phyloP scores from a whole-genome alignment of 257 asterid genomes.

The Primulina eburnea region DNA sequence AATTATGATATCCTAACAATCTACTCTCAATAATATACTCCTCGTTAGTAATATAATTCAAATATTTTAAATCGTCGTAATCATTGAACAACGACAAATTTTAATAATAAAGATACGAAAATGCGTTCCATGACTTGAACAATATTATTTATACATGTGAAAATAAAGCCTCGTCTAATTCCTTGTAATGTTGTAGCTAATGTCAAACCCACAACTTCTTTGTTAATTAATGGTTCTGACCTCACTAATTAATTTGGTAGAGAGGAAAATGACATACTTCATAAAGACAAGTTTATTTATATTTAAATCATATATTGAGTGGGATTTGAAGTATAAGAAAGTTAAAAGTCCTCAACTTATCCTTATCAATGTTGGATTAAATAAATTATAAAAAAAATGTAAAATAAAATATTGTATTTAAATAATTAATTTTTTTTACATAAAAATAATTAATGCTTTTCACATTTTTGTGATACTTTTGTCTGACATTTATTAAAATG shows the following conservation, averaged over 20 bases:
- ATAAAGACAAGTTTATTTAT: not conserved
- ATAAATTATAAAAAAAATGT: not conserved
- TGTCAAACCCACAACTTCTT: conserved; percentile 19
- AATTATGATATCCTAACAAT: too few species aligned
- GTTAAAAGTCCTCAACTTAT: not conserved
- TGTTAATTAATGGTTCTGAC: conserved; percentile 1
- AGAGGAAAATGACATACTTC: conserved; percentile 2
- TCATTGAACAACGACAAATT: too few species aligned
- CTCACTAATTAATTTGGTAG: conserved; percentile 32
- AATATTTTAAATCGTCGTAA: too few species aligned
- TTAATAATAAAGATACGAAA: not conserved
- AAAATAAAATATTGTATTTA: too few species aligned
- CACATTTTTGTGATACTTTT: too few species aligned
- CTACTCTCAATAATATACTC: too few species aligned
- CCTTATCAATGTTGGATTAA: not conserved
- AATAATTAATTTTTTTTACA: too few species aligned
- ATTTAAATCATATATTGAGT: not conserved
- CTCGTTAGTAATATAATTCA: too few species aligned
- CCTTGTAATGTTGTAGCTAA: not conserved
- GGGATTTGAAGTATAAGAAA: not conserved
- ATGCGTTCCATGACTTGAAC: conserved; percentile 20
- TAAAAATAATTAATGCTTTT: too few species aligned
- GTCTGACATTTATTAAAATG: too few species aligned
- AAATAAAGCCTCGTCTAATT: conserved; percentile 1
- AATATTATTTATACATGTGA: not conserved